Evolutionary conservation across 1,284 basidiomycete species (phyloP).

Genomic region (Puccinia polysora): DNA sequence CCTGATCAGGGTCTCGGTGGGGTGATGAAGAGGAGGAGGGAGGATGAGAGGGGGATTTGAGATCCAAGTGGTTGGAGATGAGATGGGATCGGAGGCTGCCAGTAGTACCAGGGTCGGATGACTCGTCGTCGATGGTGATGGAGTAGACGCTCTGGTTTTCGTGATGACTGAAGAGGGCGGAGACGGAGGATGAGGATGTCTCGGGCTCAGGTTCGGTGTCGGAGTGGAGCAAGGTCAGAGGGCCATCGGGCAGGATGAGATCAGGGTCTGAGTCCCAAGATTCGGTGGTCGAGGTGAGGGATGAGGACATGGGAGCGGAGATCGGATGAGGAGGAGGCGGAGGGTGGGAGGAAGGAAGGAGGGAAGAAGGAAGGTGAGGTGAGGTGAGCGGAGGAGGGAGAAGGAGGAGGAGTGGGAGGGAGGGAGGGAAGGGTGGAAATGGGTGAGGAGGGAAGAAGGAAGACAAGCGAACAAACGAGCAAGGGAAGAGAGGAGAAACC

Average conservation of each 20-base stretch:
- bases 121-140: slow-evolving; percentile 1
- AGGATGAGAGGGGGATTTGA: background rate
- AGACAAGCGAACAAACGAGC: background rate
- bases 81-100: background rate
- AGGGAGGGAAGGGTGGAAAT: background rate
- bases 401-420: background rate
- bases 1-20: background rate
- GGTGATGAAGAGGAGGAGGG: background rate
- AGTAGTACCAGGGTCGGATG: slow-evolving; percentile 1
- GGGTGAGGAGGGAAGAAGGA: background rate
- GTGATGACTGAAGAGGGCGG: slow-evolving; percentile 22
- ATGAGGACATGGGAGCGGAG: background rate
- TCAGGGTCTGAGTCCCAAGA: slow-evolving; percentile 43
- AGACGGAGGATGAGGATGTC: slow-evolving; percentile 24
- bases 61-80: background rate
- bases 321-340: background rate
- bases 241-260: slow-evolving; percentile 36
- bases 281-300: slow-evolving; percentile 28
- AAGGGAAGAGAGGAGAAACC: background rate
- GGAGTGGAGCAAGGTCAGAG: slow-evolving; percentile 32
- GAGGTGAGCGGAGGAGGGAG: background rate
- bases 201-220: slow-evolving; percentile 36
- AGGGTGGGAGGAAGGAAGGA: background rate
- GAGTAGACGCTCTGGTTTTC: slow-evolving; percentile 17
- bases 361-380: background rate